Base-by-base conservation (phyloP, 495 filamentous ascomycete genomes). In the Annulohypoxylon stygium region DNA sequence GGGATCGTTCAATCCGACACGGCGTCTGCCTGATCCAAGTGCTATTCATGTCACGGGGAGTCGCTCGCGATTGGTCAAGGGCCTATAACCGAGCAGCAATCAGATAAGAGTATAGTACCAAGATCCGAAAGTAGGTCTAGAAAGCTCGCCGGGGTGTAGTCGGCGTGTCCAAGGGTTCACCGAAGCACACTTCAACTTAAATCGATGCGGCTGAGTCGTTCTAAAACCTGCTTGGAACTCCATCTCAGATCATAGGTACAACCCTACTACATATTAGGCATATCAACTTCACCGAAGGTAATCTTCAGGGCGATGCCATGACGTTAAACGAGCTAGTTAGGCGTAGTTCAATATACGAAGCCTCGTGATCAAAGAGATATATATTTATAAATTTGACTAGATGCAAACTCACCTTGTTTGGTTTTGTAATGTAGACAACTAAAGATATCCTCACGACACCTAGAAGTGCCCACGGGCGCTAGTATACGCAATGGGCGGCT, bases 401-500 rank as follows among this genome's bases (percentile, higher is more conserved):
- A 70, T 58, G 51, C 16, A n/a, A 20, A 18, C 41, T 30, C 16
- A 39, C 20, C 2, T n/a, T 18, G n/a, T 1, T 9, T 47, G n/a
- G 18, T 25, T 8, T 54, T 53, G 39, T 0, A 33, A 61, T 37
- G 34, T 61, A 11, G 25, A 25, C 25, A 4, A 36, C 20, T 43
- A 0, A 30, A 16, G 48, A 50, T 39, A 7, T n/a, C 20, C 23
- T 12, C 4, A 8, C 3, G 18, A 12, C 12, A 55, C 55, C 18
- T 54, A 12, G 41, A 45, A 26, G 6, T 5, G 9, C 3, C 47
- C 54, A 25, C 33, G 20, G 39, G 7, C 11, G 55, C 34, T 12
- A 1, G 16, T 10, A 48, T 20, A 47, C 16, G 45, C n/a, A 3
- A 73, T 73, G 70, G 70, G 65, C 10, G 60, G 65, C 14, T 73